A percentile compares a stretch with the other conserved stretches of the same genome.
Evolutionary conservation across 2,329 filamentous ascomycete genomes (phyloP).

Genomic region (Fusarium sp.): DNA sequence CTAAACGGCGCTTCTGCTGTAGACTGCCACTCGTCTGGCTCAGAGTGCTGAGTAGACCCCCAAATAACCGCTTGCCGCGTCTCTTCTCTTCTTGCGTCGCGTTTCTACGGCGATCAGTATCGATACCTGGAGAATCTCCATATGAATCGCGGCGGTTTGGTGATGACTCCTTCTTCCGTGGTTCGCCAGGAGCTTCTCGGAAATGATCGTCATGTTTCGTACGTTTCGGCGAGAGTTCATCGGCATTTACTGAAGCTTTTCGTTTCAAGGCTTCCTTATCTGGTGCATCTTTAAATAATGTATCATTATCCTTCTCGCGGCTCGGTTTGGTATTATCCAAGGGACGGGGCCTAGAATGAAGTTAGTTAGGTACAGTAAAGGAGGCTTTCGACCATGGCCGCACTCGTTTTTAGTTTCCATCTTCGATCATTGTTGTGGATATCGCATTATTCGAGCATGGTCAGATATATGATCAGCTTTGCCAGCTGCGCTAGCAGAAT

Average conservation of each 20-base stretch:
- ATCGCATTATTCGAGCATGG: conserved; percentile 1
- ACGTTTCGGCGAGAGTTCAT: conserved; percentile 46
- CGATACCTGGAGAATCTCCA: conserved; percentile 4
- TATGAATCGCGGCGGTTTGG: conserved; percentile 21
- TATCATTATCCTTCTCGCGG: conserved; percentile 1
- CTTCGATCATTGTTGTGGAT: not conserved
- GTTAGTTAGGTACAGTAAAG: conserved; percentile 31
- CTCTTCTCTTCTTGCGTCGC: conserved; percentile 79
- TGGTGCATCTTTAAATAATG: not conserved
- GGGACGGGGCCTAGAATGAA: conserved; percentile 31
- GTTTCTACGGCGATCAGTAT: conserved; percentile 42
- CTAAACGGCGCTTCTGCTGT: conserved; percentile 77
- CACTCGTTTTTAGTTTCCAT: conserved; percentile 44
- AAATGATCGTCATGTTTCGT: conserved; percentile 42
- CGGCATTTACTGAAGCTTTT: conserved; percentile 44
- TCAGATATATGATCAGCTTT: not conserved
- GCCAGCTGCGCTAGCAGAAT: not conserved
- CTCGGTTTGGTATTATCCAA: conserved; percentile 25
- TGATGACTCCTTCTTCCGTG: conserved; percentile 34
- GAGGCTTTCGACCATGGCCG: conserved; percentile 10
- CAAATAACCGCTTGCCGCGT: conserved; percentile 87
- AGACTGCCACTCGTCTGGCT: conserved; percentile 75
- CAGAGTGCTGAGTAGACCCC: conserved; percentile 81
- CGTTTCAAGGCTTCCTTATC: conserved; percentile 46
- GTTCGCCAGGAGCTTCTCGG: conserved; percentile 19